Base-by-base conservation (phyloP, 495 filamentous ascomycete species). In the Aspergillus coremiiformis region DNA sequence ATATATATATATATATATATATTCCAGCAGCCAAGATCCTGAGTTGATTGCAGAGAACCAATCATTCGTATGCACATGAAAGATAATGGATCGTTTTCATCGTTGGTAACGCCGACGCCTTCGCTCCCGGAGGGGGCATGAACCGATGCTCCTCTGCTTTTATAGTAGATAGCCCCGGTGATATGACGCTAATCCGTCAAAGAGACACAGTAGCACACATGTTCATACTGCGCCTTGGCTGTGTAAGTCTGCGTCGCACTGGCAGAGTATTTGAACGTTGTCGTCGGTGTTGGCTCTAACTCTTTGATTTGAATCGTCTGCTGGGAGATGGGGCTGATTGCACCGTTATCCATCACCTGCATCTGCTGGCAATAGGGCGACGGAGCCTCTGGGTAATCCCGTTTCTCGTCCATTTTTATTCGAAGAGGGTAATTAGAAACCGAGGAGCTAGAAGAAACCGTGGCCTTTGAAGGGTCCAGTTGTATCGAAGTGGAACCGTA, bases 351-450 rank as follows among this genome's bases (percentile, higher is more conserved):
- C 32, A 78, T 64, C 19, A 94, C 75, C 57, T 81, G 71, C 71
- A 87, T 84, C 58, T 90, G 82, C 43, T 87, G 79, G 66, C 89
- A 95, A 56, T 81, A 82, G 3, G 85, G 80, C 45, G 68, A 48
- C 41, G 45, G 58, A 41, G 57, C 68, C 19, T 62, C 68, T 50
- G 56, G 55, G 53, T 49, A 72, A 57, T 63, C 81, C 54, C 89
- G 79, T 32, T 83, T 82, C 66, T 95, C 90, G 61, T 89, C 81
- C 27, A 94, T 74, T 65, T 94, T 93, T 58, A 95, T 74, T 33
- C 85, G 76, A 30, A 81, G 80, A 0, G 89, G 86, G 61, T 86
- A 94, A 14, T 74, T 54, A 10, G 53, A n/a, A 27, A 56, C 20
- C 5, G 49, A 39, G 8, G 57, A 48, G 39, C 44, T 49, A 17